Evolutionary conservation across 140 eudicot genomes (phyloP), one percentile per base, ranked within the genome.

Genomic region (Oenanthe javanica): DNA sequence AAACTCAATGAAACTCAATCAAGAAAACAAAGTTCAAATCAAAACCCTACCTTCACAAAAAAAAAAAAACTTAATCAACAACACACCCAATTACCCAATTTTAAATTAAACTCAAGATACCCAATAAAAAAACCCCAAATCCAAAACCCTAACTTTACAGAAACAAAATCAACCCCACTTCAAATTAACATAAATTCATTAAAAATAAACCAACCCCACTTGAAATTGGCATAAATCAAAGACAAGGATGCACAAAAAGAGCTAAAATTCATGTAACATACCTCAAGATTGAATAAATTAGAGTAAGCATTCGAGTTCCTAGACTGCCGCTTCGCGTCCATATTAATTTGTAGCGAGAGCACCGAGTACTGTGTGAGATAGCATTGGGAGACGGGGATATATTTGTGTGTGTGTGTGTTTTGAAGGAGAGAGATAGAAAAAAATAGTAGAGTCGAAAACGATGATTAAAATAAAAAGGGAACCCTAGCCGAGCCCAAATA

Each of bases 251-350:
- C 0, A 43, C 19, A 40, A 27, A 67, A 46, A 54, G 19, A 12
- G 9, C 73, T 38, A 74, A 85, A 76, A 66, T n/a, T 82, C 64
- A 70, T 11, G 25, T 52, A 4, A 73, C 25, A 54, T 86, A 92
- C 96, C 96, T 92, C 96, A 74, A 92, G 93, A 84, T 92, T 92
- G 88, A 92, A 92, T 85, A 92, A 94, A 85, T 92, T 92, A 45
- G 88, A 85, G 81, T 88, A 92, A 77, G 86, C 79, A 77, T 81
- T 80, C 55, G 90, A 83, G 87, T 78, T 80, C 77, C 78, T 85
- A 71, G 42, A 79, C 71, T 80, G 86, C 55, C 87, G 81, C 84
- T 83, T 87, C 55, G 89, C 54, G 84, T 92, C 97, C 97, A 92
- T 92, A 40, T 42, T 73, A 49, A 4, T 73, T n/a, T 1, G 21